phyloP scores from a whole-genome alignment of 2,329 filamentous ascomycete genomes.

The Cryphonectria nitschkei region DNA sequence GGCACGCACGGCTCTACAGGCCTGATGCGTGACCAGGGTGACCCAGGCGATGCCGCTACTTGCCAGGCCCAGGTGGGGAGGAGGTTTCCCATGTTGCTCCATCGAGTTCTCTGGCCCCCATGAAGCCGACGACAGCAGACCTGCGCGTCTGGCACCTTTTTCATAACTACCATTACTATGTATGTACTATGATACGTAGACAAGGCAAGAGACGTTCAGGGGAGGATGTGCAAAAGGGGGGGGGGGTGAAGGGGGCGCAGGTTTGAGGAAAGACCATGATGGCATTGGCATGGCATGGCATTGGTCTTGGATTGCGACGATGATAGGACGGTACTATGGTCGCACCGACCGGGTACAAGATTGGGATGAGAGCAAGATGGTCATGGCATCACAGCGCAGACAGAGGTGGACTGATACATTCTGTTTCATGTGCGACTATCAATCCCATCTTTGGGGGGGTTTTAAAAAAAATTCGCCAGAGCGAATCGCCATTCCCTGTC shows the following conservation, averaged over 20 bases:
- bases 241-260: no score
- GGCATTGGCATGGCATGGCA: neutral
- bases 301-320: neutral
- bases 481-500: neutral
- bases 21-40: neutral
- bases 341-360: neutral
- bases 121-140: slow-evolving; percentile 4
- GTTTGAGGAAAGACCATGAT: neutral
- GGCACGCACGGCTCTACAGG: slow-evolving; percentile 13
- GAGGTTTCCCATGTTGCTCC: neutral
- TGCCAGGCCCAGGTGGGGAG: slow-evolving; percentile 3
- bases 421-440: slow-evolving; percentile 9
- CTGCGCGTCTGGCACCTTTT: slow-evolving; percentile 1
- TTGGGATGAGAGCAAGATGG: neutral
- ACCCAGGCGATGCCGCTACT: neutral
- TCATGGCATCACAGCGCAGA: neutral
- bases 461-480: neutral
- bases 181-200: neutral
- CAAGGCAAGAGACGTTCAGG: neutral
- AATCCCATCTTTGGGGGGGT: neutral
- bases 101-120: neutral
- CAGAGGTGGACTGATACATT: slow-evolving; percentile 5
- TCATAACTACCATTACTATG: neutral
- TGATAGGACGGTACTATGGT: neutral
- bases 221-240: neutral